Evolutionary conservation across 2,329 filamentous ascomycete species (phyloP), one percentile per base, ranked within the genome.

Genomic region (Aspergillus latus): DNA sequence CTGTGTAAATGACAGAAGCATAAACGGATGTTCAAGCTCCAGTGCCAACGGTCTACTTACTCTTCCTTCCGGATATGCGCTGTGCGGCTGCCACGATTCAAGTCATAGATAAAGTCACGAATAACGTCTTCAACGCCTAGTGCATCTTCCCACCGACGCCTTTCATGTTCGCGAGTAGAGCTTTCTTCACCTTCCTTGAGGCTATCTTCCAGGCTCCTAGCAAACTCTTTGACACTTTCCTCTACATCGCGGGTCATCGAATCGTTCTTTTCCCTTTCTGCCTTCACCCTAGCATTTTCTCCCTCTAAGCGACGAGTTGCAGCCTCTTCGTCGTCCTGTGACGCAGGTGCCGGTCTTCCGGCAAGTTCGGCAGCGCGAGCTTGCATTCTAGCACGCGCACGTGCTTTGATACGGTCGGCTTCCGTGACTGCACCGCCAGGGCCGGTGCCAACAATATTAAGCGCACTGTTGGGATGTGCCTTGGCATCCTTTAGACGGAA

Each of bases 371-470:
- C 94, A 64, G 94, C 92, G 58, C 94, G 88, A 68, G 96, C 92
- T 76, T 97, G 93, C 94, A 99, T 99, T 86, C 97, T 96, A 39
- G 93, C 93, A 76, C 92, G 96, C 32, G 94, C 93, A 64, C 92
- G 86, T 36, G 94, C 94, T 78, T 97, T 97, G 63, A 97, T 84
- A 52, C 93, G 86, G 75, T 99, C 94, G 3, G 91, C 89, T 74
- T 99, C 94, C 0, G 94, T 99, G 42, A 99, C 85, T 44, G 85
- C 78, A 51, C 94, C 94, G 43, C 93, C 93, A 56, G 92, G 93
- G 8, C 94, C 94, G 59, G 93, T 97, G 45, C 94, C 94, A 57
- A 97, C 85, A 61, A 99, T 91, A 30, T 87, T 82, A 16, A 88
- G 81, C 8, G 90, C 88, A 68, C 88, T 90, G 62, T 86, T 84